Evolutionary conservation across 352 stramenopile genomes (phyloP).

Genomic region (Blastocystis sp.): DNA sequence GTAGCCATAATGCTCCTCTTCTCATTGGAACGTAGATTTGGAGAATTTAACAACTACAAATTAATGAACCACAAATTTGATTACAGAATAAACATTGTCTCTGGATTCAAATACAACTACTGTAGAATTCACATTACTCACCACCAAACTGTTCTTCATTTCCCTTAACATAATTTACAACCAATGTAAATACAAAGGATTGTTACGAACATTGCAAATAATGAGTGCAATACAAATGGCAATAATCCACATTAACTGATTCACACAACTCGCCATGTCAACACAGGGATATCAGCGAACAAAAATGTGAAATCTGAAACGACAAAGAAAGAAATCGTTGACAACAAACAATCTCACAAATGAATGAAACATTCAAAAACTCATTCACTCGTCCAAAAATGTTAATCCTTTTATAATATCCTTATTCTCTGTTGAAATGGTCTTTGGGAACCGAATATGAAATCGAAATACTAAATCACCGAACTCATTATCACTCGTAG

Average conservation of each 20-base stretch:
- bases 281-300: neutral
- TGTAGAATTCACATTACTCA: neutral
- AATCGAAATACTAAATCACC: conserved; percentile 61
- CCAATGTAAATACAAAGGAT: neutral
- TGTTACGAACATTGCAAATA: neutral
- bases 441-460: conserved; percentile 50
- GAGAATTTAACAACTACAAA: too few species aligned
- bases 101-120: too few species aligned
- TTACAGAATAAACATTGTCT: too few species aligned
- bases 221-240: neutral
- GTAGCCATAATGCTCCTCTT: too few species aligned
- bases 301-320: neutral
- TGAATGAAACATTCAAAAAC: conserved; percentile 22
- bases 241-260: neutral
- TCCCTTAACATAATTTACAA: neutral
- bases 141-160: neutral
- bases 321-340: neutral
- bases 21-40: too few species aligned
- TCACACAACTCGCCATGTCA: neutral
- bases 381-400: conserved; percentile 48
- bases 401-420: neutral
- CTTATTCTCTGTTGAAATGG: conserved; percentile 20
- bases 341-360: neutral
- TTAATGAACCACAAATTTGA: too few species aligned
- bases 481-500: conserved; percentile 33